Evolutionary conservation across 2,329 filamentous ascomycete genomes (phyloP), one percentile per base, ranked within the genome.

Genomic region (Colletotrichum eleusines): DNA sequence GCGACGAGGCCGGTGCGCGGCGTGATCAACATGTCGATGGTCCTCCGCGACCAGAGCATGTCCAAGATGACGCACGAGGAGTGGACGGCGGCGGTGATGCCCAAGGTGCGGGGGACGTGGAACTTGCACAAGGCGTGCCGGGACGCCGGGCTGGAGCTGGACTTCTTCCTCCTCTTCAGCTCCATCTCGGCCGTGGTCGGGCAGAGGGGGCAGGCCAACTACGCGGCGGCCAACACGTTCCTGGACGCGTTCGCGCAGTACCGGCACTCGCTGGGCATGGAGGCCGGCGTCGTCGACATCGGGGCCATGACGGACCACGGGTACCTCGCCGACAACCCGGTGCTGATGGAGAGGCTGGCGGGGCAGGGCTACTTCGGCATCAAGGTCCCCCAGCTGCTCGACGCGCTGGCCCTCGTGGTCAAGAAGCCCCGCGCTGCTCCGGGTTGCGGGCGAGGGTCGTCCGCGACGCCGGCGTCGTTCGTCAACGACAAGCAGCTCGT

Each of bases 21-120:
- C n/a, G 74, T 84, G 6, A 68, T 85, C 11, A 81, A 85, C 48
- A 73, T 80, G 55, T 76, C 82, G 4, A 83, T 84, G 81, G 77
- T 83, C 3, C 72, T 77, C 7, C 63, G 35, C 5, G 68, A 71
- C 33, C 40, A 57, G 14, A 53, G 57, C n/a, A 55, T 66, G 50
- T 40, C 69, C 0, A 74, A 79, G 23, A 84, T 85, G 81, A 78
- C 73, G 0, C 66, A 77, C 18, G 72, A 69, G 1, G 71, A 80
- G 4, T 84, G 79, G 78, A 54, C 70, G 1, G 68, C 73, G 61
- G 69, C 74, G 0, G 60, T 74, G 7, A 53, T 46, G 0, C 75
- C 81, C n/a, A 84, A 83, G 63, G 74, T 80, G 0, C 20, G 71
- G 3, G 80, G 80, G 0, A 79, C 80, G 0, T 79, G 77, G 77